A percentile compares a stretch with the other conserved stretches of the same genome.
These are phyloP conservation scores for Rhododendron henanense DNA, from an alignment of 148 eudicot species.

Conservation along the genomic window DNA sequence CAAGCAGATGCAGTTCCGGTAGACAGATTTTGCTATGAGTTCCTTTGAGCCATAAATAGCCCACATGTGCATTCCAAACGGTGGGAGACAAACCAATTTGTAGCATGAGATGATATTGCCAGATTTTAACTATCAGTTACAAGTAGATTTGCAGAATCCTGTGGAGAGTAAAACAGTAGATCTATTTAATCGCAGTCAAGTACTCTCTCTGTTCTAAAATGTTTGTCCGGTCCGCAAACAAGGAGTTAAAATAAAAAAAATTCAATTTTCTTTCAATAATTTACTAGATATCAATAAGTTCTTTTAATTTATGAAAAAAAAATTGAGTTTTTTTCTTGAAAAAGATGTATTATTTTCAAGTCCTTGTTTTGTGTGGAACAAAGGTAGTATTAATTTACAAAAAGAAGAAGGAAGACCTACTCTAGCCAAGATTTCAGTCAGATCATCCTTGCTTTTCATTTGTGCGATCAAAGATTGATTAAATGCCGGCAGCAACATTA, in stretches of 20 bases:
- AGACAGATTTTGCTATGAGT: neutral
- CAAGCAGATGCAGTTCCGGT: neutral
- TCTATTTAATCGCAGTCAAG: neutral
- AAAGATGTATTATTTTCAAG: neutral
- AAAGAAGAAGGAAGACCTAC: neutral
- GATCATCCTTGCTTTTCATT: neutral
- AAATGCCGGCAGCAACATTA: neutral
- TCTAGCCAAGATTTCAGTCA: conserved; percentile 8
- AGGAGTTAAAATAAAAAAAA: too few relatives aligned
- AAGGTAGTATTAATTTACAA: neutral
- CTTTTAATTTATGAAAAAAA: neutral
- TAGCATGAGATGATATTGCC: neutral
- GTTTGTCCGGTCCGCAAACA: neutral
- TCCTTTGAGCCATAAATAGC: neutral
- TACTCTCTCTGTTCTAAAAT: neutral
- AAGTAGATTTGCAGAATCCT: neutral
- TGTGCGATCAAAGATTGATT: neutral
- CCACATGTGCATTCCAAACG: neutral
- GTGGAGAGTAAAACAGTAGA: neutral
- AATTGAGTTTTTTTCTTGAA: neutral
- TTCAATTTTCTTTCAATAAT: too few relatives aligned
- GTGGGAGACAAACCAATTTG: neutral
- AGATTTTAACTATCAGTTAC: neutral
- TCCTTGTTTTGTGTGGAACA: neutral
- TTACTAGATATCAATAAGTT: neutral